Base-by-base conservation (phyloP, 2,329 filamentous ascomycete genomes). In the Pezicula rhizophila region DNA sequence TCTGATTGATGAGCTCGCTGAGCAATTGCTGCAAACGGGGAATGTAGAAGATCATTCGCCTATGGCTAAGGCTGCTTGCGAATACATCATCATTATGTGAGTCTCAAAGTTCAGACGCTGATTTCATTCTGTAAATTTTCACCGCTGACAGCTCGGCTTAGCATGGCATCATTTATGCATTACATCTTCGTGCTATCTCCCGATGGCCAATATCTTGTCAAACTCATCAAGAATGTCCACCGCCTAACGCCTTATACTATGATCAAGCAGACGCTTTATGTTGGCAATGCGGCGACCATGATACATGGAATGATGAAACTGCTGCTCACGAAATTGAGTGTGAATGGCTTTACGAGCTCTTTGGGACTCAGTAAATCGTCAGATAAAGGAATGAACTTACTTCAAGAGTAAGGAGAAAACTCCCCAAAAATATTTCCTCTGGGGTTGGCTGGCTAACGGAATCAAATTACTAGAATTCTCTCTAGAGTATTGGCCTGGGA, bases 231-330 rank as follows among this genome's bases (percentile, higher is more conserved):
- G 49, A 87, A 80, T 54, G 74, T 84, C 10, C 83, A 91, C 64
- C 79, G 77, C 48, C 71, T 91, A 48, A 68, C 89, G 0, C 87
- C 87, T 0, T 92, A 90, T 63, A 74, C 77, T 38, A 71, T 89
- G 54, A 74, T 91, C 45, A 77, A 82, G 51, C 85, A 91, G 64
- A 89, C 86, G 0, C 69, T 93, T 4, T 79, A 81, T 37, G 76
- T 91, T 12, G 85, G 87, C 5, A 93, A 92, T 62, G 87, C 87
- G 0, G 87, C 87, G 1, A 86, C 82, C 17, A 91, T 93, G 87
- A 83, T 92, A 48, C 86, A 78, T 59, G 87, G 77, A 50, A 83
- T 92, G 76, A 76, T 87, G 64, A 78, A 75, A 46, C 69, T 92
- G 14, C 73, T 91, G 14, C 73, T 93, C 12, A 82, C 87, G n/a